A percentile compares a stretch with the other conserved stretches of the same genome.
These are phyloP conservation scores for Chrysosporium keratinophilum DNA, from an alignment of 2,329 filamentous ascomycete species.

Conservation along the genomic window DNA sequence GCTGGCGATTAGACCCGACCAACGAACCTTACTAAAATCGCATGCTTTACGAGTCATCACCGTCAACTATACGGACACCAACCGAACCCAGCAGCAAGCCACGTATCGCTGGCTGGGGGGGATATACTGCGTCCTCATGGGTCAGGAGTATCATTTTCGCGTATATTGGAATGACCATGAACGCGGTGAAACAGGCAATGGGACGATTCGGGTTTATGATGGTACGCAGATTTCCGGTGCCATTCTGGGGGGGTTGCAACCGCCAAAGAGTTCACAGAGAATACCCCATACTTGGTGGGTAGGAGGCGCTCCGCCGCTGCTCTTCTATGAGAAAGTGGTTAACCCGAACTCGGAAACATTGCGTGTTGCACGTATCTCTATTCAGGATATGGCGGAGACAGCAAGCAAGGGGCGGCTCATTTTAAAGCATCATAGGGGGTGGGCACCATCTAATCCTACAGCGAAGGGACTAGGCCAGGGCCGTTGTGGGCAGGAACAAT, in stretches of 20 bases:
- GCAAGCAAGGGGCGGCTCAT: background rate
- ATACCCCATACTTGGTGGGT: slow-evolving; percentile 23
- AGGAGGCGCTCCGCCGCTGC: slow-evolving; percentile 19
- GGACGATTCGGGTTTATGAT: slow-evolving; percentile 26
- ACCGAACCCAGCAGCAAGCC: slow-evolving; percentile 17
- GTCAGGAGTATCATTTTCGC: slow-evolving; percentile 15
- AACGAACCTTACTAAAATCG: slow-evolving; percentile 11
- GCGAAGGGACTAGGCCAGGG: background rate
- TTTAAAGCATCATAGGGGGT: slow-evolving; percentile 2
- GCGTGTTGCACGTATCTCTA: background rate
- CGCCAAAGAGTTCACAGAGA: slow-evolving; percentile 14
- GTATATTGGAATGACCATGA: slow-evolving; percentile 27
- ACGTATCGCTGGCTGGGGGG: slow-evolving; percentile 33
- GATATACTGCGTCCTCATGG: slow-evolving; percentile 22
- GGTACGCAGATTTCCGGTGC: slow-evolving; percentile 20
- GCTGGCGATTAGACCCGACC: slow-evolving; percentile 21
- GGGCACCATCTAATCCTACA: background rate
- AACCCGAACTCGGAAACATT: background rate
- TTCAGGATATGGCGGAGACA: background rate
- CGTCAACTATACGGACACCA: slow-evolving; percentile 20
- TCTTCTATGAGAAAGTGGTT: slow-evolving; percentile 27
- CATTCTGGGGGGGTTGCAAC: slow-evolving; percentile 23
- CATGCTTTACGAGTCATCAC: slow-evolving; percentile 23
- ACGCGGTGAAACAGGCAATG: slow-evolving; percentile 20
- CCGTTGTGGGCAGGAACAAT: background rate